Evolutionary conservation across 2,329 filamentous ascomycete genomes (phyloP).

Genomic region (Hypoxylon sp.): DNA sequence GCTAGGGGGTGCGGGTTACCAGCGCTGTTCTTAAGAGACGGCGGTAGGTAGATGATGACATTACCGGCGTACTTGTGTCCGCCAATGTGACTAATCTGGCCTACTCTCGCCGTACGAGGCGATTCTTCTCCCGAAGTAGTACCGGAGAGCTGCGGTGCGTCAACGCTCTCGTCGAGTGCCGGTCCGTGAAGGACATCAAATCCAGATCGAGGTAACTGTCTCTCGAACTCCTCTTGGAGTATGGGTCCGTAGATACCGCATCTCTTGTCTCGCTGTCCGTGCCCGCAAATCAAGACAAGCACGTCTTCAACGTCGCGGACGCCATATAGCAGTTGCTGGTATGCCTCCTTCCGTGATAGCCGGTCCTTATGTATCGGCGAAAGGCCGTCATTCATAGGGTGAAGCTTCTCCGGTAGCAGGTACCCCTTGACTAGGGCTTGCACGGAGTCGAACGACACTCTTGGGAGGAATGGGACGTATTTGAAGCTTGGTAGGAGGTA

Average conservation of each 20-base stretch:
- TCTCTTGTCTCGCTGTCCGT: constrained; percentile 83
- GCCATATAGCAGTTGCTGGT: constrained; percentile 65
- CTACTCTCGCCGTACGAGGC: constrained; percentile 70
- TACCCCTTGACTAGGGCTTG: constrained; percentile 75
- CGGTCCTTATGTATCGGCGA: constrained; percentile 70
- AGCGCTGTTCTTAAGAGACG: constrained; percentile 58
- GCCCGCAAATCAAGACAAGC: constrained; percentile 89
- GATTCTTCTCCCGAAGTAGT: constrained; percentile 37
- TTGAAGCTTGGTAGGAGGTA: constrained; percentile 88
- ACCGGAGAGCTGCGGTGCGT: constrained; percentile 49
- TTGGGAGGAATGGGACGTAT: constrained; percentile 80
- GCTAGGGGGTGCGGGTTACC: constrained; percentile 70
- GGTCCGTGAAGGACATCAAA: constrained; percentile 65
- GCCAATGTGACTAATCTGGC: constrained; percentile 82
- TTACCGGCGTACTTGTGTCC: constrained; percentile 91
- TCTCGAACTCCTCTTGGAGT: constrained; percentile 78
- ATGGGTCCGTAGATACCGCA: constrained; percentile 87
- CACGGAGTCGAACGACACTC: constrained; percentile 69
- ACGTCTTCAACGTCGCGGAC: constrained; percentile 76
- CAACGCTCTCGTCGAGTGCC: constrained; percentile 58
- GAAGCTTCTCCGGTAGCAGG: constrained; percentile 73
- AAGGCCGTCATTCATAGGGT: constrained; percentile 72
- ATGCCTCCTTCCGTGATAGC: constrained; percentile 66
- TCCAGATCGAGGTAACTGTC: constrained; percentile 66
- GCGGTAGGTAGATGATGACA: constrained; percentile 84